A percentile compares a stretch with the other conserved stretches of the same genome.
Conservation (phyloP, 2,329 filamentous ascomycete genomes). For the Colletotrichum sidae region DNA sequence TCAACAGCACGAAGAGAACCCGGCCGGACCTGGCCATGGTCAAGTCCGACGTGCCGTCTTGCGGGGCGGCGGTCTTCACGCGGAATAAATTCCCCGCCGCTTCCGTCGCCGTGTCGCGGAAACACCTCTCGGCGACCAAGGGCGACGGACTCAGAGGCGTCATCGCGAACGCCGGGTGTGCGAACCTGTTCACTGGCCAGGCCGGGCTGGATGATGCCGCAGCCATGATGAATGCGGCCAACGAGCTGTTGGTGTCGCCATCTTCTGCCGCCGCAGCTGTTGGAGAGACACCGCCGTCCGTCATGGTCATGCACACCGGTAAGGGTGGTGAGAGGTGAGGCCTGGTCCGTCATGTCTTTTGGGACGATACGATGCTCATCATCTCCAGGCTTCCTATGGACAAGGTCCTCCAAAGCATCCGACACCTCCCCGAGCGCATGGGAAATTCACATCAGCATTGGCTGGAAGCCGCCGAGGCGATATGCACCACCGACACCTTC, state of each 20-base stretch:
- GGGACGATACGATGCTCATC: conserved; percentile 65
- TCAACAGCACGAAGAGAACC: conserved; percentile 91
- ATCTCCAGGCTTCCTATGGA: conserved; percentile 92
- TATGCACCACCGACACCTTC: conserved; percentile 98
- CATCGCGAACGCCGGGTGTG: conserved; percentile 94
- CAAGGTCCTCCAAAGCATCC: conserved; percentile 88
- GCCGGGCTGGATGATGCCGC: conserved; percentile 89
- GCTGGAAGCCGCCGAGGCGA: conserved; percentile 87
- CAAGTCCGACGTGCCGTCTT: conserved; percentile 87
- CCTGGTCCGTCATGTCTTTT: too few relatives aligned
- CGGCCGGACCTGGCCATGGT: conserved; percentile 93
- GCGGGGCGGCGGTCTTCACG: conserved; percentile 93
- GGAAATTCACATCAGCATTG: conserved; percentile 85
- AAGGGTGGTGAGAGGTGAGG: conserved; percentile 46
- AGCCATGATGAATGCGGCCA: conserved; percentile 83
- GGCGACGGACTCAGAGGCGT: conserved; percentile 82
- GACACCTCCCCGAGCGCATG: conserved; percentile 77
- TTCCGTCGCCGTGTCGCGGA: conserved; percentile 86
- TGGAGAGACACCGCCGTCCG: conserved; percentile 57
- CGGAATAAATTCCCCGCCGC: conserved; percentile 99
- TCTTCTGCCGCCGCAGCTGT: conserved; percentile 52
- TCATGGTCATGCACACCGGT: conserved; percentile 98
- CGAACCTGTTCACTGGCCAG: conserved; percentile 95
- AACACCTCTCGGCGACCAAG: conserved; percentile 73
- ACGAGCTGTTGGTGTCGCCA: conserved; percentile 57